Conservation (phyloP, 805 yeast genomes). For the Vanderwaltozyma polyspora region DNA sequence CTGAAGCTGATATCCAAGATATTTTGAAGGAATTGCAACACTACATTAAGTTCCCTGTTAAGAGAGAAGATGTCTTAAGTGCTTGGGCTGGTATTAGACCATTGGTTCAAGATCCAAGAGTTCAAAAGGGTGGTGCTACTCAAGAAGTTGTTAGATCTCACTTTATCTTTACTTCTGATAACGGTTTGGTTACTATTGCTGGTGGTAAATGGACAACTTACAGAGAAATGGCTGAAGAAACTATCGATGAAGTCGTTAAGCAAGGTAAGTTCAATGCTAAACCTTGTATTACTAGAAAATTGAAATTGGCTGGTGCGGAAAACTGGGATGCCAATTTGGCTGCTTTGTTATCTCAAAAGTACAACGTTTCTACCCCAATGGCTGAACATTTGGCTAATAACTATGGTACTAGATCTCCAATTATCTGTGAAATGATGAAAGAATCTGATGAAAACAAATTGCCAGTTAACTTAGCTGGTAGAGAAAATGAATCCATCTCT, state of each 20-base stretch:
- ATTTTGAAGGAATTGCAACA: slow-evolving; percentile 79
- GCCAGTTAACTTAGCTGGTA: slow-evolving; percentile 52
- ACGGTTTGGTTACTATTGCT: slow-evolving; percentile 77
- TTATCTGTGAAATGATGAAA: slow-evolving; percentile 50
- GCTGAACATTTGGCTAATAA: slow-evolving; percentile 76
- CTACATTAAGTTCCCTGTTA: slow-evolving; percentile 79
- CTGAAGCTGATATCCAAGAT: slow-evolving; percentile 81
- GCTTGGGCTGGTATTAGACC: slow-evolving; percentile 99
- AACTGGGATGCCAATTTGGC: slow-evolving; percentile 62
- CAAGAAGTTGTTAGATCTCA: slow-evolving; percentile 90
- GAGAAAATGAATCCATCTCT: slow-evolving; percentile 19
- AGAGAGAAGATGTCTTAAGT: slow-evolving; percentile 80
- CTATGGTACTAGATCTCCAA: slow-evolving; percentile 83
- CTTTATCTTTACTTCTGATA: slow-evolving; percentile 56
- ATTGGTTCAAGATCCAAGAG: slow-evolving; percentile 71
- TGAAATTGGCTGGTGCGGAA: slow-evolving; percentile 70
- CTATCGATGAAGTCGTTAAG: slow-evolving; percentile 62
- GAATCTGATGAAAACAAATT: slow-evolving; percentile 43
- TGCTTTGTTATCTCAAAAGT: slow-evolving; percentile 72
- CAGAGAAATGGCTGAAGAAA: slow-evolving; percentile 95
- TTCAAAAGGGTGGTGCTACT: slow-evolving; percentile 42
- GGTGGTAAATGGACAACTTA: slow-evolving; percentile 99
- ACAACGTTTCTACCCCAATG: slow-evolving; percentile 56
- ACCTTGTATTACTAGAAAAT: slow-evolving; percentile 32
- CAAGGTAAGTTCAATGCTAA: slow-evolving; percentile 32